Percentiles rank a stretch among this genome's conserved stretches.
Evolutionary conservation across 257 asterid species (phyloP).

Genomic region (Lithospermum erythrorhizon): DNA sequence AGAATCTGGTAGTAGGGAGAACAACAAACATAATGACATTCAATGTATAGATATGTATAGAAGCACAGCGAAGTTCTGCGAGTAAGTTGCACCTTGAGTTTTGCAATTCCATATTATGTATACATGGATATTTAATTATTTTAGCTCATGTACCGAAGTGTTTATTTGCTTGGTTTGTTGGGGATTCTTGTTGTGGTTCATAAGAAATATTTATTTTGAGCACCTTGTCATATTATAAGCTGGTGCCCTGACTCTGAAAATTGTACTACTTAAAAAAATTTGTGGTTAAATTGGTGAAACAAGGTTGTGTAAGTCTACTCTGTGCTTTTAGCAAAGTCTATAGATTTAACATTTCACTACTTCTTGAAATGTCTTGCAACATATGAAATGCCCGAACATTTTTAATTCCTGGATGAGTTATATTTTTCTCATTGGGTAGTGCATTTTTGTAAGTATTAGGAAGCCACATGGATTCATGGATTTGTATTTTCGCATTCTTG

Average conservation of each 20-base stretch:
- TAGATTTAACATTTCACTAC: background rate
- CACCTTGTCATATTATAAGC: background rate
- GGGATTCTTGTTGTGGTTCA: background rate
- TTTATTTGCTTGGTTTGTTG: background rate
- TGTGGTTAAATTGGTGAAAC: too few species aligned
- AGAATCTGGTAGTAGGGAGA: constrained; percentile 70
- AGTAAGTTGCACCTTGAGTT: constrained; percentile 39
- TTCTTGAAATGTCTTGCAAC: background rate
- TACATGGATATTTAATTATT: background rate
- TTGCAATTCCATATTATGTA: background rate
- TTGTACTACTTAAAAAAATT: too few species aligned
- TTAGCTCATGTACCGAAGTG: constrained; percentile 2
- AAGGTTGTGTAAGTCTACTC: too few species aligned
- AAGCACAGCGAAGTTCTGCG: constrained; percentile 97
- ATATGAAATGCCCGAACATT: background rate
- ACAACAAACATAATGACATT: constrained; percentile 59
- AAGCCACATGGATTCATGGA: background rate
- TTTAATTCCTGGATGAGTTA: background rate
- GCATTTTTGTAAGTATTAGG: background rate
- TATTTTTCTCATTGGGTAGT: background rate
- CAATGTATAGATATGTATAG: constrained; percentile 76
- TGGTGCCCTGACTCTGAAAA: background rate
- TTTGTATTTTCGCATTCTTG: background rate
- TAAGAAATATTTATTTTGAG: too few species aligned
- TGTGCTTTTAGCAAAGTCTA: background rate